Percentiles rank a stretch among this genome's conserved stretches.
These are phyloP conservation scores for Hypoxylon sp. DNA, from an alignment of 2,329 filamentous ascomycete genomes.

Conservation along the genomic window DNA sequence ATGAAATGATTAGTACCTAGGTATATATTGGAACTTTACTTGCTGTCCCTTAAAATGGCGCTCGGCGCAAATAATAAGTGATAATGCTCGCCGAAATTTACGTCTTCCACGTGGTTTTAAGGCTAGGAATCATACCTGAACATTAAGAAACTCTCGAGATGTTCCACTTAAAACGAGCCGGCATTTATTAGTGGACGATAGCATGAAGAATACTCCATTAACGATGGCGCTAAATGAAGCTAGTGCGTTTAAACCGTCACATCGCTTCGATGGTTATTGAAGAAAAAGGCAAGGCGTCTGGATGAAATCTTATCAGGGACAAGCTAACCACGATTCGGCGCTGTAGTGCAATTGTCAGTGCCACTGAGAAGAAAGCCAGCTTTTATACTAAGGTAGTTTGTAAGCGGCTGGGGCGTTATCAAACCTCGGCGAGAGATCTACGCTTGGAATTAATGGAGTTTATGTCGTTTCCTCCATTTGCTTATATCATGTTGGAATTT, in stretches of 20 bases:
- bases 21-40: neutral
- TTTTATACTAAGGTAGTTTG: neutral
- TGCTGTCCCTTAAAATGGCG: neutral
- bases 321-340: neutral
- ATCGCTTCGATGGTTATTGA: conserved; percentile 12
- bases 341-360: neutral
- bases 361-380: neutral
- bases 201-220: conserved; percentile 26
- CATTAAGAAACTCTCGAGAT: neutral
- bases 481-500: neutral
- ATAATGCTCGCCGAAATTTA: conserved; percentile 6
- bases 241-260: conserved; percentile 25
- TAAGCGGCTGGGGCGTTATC: conserved; percentile 22
- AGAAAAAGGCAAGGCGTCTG: conserved; percentile 15
- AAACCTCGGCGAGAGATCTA: conserved; percentile 20
- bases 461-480: conserved; percentile 11
- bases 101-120: conserved; percentile 25
- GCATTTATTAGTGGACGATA: conserved; percentile 12
- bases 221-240: conserved; percentile 13
- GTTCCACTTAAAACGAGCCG: neutral
- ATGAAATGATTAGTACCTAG: neutral
- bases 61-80: neutral
- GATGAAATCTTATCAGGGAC: conserved; percentile 2
- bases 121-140: conserved; percentile 3
- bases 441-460: conserved; percentile 13